Conservation (phyloP, 2,329 filamentous ascomycete species). For the Paecilomyces dactylethromorphus region DNA sequence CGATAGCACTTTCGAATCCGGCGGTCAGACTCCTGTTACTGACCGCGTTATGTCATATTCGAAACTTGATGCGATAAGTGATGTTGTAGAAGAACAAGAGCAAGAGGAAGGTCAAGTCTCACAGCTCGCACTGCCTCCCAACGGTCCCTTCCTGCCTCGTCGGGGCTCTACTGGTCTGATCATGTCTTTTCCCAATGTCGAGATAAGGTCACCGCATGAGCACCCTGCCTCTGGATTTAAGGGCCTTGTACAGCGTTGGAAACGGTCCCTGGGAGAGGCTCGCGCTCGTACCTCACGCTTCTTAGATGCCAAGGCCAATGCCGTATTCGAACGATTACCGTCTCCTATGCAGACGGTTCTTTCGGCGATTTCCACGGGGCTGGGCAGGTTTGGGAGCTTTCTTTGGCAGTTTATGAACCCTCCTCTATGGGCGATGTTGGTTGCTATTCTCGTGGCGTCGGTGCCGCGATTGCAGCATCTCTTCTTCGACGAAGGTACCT, state of each 20-base stretch:
- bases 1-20: constrained; percentile 26
- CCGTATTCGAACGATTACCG: constrained; percentile 47
- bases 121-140: constrained; percentile 24
- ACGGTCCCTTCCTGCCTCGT: constrained; percentile 28
- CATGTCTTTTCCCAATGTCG: constrained; percentile 49
- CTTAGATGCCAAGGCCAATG: constrained; percentile 15
- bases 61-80: constrained; percentile 20
- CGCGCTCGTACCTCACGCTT: constrained; percentile 12
- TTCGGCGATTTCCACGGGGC: constrained; percentile 32
- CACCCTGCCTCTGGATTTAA: constrained; percentile 19
- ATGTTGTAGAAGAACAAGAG: constrained; percentile 4
- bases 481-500: constrained; percentile 85
- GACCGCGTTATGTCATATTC: constrained; percentile 26
- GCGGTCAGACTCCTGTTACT: constrained; percentile 34
- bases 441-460: constrained; percentile 84
- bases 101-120: constrained; percentile 14
- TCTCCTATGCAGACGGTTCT: constrained; percentile 45
- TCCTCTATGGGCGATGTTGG: constrained; percentile 92
- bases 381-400: constrained; percentile 54
- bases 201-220: constrained; percentile 19
- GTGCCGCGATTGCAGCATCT: constrained; percentile 72
- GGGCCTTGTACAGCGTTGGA: constrained; percentile 20
- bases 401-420: constrained; percentile 97
- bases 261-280: constrained; percentile 14
- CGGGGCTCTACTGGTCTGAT: constrained; percentile 48